These are phyloP conservation scores for Phytophthora ohioensis DNA, from an alignment of 352 stramenopile genomes.

Conservation along the genomic window DNA sequence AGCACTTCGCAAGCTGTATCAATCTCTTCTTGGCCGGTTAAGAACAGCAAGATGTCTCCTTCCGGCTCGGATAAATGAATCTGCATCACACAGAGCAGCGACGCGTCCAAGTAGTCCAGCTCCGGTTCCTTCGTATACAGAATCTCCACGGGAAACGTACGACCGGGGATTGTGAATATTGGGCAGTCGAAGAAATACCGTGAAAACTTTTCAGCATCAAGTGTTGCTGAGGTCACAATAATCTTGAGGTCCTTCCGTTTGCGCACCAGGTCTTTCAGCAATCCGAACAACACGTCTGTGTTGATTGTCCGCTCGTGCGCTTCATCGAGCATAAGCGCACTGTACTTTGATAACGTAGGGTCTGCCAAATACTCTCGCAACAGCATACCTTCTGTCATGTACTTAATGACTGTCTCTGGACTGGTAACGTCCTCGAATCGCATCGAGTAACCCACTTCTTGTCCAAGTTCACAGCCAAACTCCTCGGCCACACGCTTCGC, in stretches of 20 bases:
- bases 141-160: slow-evolving; percentile 98
- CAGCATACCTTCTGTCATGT: slow-evolving; percentile 99
- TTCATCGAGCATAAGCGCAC: slow-evolving; percentile 98
- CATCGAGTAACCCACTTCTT: slow-evolving; percentile 95
- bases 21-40: slow-evolving; percentile 99
- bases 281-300: slow-evolving; percentile 99
- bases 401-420: slow-evolving; percentile 98
- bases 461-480: slow-evolving; percentile 93
- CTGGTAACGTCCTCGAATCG: slow-evolving; percentile 89
- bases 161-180: slow-evolving; percentile 99
- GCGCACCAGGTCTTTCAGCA: slow-evolving; percentile 90
- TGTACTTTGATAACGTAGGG: slow-evolving; percentile 95
- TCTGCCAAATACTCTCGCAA: slow-evolving; percentile 99
- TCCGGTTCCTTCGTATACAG: slow-evolving; percentile 99
- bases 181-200: slow-evolving; percentile 98
- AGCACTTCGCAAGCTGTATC: slow-evolving; percentile 98
- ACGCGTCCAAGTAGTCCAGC: slow-evolving; percentile 98
- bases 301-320: slow-evolving; percentile 98
- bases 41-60: slow-evolving; percentile 99
- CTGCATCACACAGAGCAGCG: slow-evolving; percentile 99
- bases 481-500: slow-evolving; percentile 98
- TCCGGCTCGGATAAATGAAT: slow-evolving; percentile 98
- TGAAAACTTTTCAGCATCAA: slow-evolving; percentile 99
- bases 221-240: slow-evolving; percentile 94
- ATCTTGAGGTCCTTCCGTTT: slow-evolving; percentile 91